phyloP scores from a whole-genome alignment of 306 rosid genomes.

The Alnus glutinosa region DNA sequence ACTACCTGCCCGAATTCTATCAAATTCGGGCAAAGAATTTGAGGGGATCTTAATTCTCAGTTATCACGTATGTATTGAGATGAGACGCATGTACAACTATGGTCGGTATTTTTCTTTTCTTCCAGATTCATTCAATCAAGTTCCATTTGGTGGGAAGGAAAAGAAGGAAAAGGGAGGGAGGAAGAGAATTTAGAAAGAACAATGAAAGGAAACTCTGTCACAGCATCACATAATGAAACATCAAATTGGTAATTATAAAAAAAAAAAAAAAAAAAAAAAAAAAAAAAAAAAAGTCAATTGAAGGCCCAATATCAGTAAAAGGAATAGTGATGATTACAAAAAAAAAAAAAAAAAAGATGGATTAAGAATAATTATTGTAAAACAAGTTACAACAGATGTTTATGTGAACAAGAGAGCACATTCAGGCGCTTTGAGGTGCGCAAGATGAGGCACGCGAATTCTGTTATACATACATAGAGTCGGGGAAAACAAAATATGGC shows the following conservation, averaged over 20 bases:
- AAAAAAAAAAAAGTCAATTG: background rate
- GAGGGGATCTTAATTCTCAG: no score
- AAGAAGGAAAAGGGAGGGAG: no score
- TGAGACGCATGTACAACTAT: no score
- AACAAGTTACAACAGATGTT: slow-evolving; percentile 1
- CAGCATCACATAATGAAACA: background rate
- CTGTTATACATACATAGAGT: slow-evolving; percentile 4
- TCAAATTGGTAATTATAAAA: background rate
- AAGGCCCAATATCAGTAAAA: background rate
- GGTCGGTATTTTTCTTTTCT: no score
- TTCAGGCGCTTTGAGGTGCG: background rate
- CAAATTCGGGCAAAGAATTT: no score
- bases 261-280: no score
- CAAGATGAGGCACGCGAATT: background rate
- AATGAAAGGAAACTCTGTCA: background rate
- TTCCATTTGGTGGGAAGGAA: no score
- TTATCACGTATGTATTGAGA: no score
- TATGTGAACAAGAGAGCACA: slow-evolving; percentile 5
- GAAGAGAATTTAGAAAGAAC: no score
- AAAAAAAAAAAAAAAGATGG: background rate
- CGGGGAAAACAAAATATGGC: background rate
- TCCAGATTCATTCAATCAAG: no score
- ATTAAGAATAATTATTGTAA: background rate
- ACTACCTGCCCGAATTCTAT: no score
- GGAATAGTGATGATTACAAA: background rate